Evolutionary conservation across 2,329 filamentous ascomycete genomes (phyloP).

Genomic region (Fusarium coicis): DNA sequence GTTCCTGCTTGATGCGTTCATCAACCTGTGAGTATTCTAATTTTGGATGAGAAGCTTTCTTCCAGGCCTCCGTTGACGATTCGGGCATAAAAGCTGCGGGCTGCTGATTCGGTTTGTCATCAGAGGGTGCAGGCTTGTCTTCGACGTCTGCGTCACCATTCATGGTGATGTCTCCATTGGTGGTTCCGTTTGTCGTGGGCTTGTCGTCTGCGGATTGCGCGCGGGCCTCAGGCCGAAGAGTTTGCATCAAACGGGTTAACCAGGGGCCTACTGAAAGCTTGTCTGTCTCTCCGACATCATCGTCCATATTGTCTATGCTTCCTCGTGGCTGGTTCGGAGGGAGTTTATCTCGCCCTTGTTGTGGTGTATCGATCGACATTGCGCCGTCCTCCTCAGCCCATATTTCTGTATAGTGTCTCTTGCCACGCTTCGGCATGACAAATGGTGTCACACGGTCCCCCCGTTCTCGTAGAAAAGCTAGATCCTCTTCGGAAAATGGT

Average conservation of each 20-base stretch:
- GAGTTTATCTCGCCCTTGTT: conserved; percentile 71
- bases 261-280: conserved; percentile 89
- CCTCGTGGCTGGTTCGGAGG: conserved; percentile 86
- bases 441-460: conserved; percentile 88
- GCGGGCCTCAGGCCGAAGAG: conserved; percentile 81
- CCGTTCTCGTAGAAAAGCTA: conserved; percentile 90
- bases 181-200: conserved; percentile 62
- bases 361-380: conserved; percentile 76
- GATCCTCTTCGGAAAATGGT: conserved; percentile 89
- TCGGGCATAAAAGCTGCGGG: conserved; percentile 85
- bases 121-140: conserved; percentile 47
- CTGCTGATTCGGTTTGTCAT: conserved; percentile 59
- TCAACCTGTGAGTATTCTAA: conserved; percentile 89
- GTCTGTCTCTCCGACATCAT: conserved; percentile 88
- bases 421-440: conserved; percentile 84
- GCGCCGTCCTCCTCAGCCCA: conserved; percentile 95
- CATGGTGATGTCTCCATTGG: conserved; percentile 65
- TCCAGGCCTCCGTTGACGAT: conserved; percentile 79
- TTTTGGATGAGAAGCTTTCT: conserved; percentile 78
- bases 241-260: conserved; percentile 81
- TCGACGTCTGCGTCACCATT: conserved; percentile 60
- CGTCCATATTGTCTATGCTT: conserved; percentile 85
- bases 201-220: conserved; percentile 66
- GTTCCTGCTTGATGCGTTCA: conserved; percentile 89
- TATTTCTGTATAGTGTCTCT: conserved; percentile 85